Base-by-base conservation (phyloP, 371 early-diverging fungal species). In the Funneliformis caledonium region DNA sequence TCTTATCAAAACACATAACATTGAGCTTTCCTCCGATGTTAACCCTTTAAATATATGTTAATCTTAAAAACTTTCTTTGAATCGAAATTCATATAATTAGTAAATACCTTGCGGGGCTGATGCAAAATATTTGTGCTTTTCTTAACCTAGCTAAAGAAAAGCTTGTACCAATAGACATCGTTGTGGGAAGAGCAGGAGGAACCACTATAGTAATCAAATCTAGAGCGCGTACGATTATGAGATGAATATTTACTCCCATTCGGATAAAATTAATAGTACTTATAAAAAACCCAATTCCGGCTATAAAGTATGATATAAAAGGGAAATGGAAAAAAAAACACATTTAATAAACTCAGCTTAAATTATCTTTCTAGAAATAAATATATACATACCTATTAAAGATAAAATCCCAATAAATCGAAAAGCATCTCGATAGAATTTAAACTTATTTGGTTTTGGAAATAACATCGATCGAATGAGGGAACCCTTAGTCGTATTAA, bases 1-100 rank as follows among this genome's bases (percentile, higher is more conserved):
- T 99, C 86, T 99, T 99, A 88, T 99, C 99, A 90, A 99, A 99
- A 81, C 97, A 95, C 90, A 97, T 96, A 52, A 97, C 92, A 82
- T 99, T 95, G 67, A 99, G 87, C 82, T 96, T 96, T 59, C 99
- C 99, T 56, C 98, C 94, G 78, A 98, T 92, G 84, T 98, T 98
- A 65, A 99, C 97, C 19, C 97, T 89, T 8, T n/a, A 45, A 52
- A 62, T 33, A 42, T 19, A 61, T 62, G 14, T 61, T 42, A 26
- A 64, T 76, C 14, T 62, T 42, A 42, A 64, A 33, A 62, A 47
- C 10, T 2, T 62, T 37, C 0, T 3, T n/a, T 47, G 4, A 8
- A 16, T 16, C 3, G 2, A 45, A 37, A 43, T 43, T 69, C 43
- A 19, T 43, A 16, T 1, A 69, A 70, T 14, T 43, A 10, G 9